Evolutionary conservation across 163 green algal species (phyloP).

Genomic region (Chloromonas sp.): DNA sequence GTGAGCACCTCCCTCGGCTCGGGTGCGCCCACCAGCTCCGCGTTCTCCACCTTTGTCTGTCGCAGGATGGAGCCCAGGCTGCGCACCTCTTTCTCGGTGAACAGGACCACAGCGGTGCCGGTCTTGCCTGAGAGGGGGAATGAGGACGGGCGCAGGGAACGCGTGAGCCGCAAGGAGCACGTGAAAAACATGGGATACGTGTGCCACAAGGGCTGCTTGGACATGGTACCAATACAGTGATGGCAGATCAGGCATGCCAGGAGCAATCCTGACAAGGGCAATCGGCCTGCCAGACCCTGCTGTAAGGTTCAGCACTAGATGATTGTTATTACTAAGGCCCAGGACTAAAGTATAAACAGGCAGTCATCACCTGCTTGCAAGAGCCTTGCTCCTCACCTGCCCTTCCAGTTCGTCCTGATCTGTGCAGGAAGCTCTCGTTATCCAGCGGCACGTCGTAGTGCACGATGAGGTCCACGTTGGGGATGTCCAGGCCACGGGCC

Average conservation of each 20-base stretch:
- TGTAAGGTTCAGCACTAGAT: too few species aligned
- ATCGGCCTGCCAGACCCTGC: too few species aligned
- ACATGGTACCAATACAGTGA: too few species aligned
- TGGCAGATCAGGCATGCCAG: too few species aligned
- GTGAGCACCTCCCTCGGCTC: constrained; percentile 61
- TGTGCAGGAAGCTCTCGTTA: constrained; percentile 76
- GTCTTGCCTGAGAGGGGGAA: constrained; percentile 45
- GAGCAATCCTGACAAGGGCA: too few species aligned
- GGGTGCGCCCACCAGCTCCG: constrained; percentile 51
- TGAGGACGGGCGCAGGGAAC: too few species aligned
- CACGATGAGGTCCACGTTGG: constrained; percentile 82
- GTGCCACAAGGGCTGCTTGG: too few species aligned
- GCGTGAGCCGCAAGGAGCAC: too few species aligned
- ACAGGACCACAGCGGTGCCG: constrained; percentile 84
- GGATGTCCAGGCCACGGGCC: constrained; percentile 91
- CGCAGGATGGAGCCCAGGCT: constrained; percentile 48
- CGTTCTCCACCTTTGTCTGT: constrained; percentile 37
- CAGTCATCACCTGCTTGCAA: too few species aligned
- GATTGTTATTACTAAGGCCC: too few species aligned
- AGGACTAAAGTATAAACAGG: too few species aligned
- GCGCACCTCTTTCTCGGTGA: constrained; percentile 49
- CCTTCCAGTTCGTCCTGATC: constrained; percentile 83
- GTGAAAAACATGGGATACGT: too few species aligned
- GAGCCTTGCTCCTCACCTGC: constrained; percentile 27
- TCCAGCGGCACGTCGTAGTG: constrained; percentile 84